Percentiles rank a stretch among this genome's conserved stretches.
These are phyloP conservation scores for Colletotrichum scovillei DNA, from an alignment of 2,329 filamentous ascomycete genomes.

Conservation along the genomic window DNA sequence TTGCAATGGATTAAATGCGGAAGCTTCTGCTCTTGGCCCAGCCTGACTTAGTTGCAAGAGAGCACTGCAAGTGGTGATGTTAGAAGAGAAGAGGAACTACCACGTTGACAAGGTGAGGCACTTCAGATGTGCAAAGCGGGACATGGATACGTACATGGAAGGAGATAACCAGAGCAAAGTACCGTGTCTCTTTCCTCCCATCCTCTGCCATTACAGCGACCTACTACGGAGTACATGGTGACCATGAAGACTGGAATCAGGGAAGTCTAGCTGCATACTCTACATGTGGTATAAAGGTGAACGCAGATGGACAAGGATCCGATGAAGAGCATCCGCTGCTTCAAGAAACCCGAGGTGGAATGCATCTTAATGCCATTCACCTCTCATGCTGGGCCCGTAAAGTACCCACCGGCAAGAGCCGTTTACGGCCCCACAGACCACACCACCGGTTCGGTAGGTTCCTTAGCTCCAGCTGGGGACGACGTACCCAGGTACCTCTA, in stretches of 20 bases:
- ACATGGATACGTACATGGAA: not conserved
- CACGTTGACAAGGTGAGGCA: not conserved
- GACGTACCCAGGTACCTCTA: not conserved
- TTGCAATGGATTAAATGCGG: no score
- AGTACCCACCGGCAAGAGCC: not conserved
- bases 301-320: no score
- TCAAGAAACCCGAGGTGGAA: not conserved
- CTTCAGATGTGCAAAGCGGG: not conserved
- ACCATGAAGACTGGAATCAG: not conserved
- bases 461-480: not conserved
- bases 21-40: not conserved
- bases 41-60: not conserved
- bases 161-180: not conserved
- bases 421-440: not conserved
- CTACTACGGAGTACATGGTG: not conserved
- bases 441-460: slow-evolving; percentile 13
- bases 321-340: no score
- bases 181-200: not conserved
- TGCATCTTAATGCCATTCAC: not conserved
- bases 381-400: not conserved
- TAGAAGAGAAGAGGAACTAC: not conserved
- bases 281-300: not conserved
- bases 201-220: not conserved
- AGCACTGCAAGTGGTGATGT: not conserved
- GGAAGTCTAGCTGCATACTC: not conserved